Evolutionary conservation across 495 filamentous ascomycete species (phyloP).

Genomic region (Cercophora sp.): DNA sequence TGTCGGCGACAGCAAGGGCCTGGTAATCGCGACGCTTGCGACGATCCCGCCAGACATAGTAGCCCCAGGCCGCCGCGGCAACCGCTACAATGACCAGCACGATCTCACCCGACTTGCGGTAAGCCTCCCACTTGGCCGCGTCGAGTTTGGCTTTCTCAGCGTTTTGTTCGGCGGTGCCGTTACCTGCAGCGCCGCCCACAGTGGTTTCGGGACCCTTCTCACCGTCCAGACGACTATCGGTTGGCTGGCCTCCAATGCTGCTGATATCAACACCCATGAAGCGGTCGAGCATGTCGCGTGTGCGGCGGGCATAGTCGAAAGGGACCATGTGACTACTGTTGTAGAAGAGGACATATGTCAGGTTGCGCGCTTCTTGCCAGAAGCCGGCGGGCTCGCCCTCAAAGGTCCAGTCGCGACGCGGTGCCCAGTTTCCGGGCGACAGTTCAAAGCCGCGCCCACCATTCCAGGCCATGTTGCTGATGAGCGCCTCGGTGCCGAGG

Average conservation of each 20-base stretch:
- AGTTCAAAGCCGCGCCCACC: conserved; percentile 87
- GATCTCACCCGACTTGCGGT: conserved; percentile 85
- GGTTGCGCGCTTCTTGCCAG: conserved; percentile 89
- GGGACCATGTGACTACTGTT: conserved; percentile 97
- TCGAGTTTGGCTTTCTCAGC: conserved; percentile 70
- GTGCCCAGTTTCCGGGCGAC: conserved; percentile 85
- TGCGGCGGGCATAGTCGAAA: conserved; percentile 82
- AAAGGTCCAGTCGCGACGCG: conserved; percentile 88
- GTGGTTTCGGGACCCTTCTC: conserved; percentile 81
- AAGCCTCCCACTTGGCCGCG: conserved; percentile 86
- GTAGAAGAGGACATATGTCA: conserved; percentile 94
- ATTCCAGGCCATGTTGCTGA: conserved; percentile 89
- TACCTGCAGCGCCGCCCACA: conserved; percentile 64
- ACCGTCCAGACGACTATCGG: conserved; percentile 84
- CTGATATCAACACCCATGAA: conserved; percentile 93
- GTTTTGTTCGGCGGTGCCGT: conserved; percentile 75
- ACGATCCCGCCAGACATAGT: conserved; percentile 78
- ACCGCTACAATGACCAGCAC: conserved; percentile 82
- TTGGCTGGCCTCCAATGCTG: conserved; percentile 78
- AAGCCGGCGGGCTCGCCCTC: conserved; percentile 86
- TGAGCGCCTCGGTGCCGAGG: conserved; percentile 85
- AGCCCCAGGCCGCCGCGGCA: conserved; percentile 73
- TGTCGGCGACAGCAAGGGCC: conserved; percentile 39
- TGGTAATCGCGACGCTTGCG: conserved; percentile 52
- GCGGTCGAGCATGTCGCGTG: conserved; percentile 93